Percentiles rank a stretch among this genome's conserved stretches.
Conservation (phyloP, 768 basidiomycete genomes). For the Brasilioporus rufonigricans region DNA sequence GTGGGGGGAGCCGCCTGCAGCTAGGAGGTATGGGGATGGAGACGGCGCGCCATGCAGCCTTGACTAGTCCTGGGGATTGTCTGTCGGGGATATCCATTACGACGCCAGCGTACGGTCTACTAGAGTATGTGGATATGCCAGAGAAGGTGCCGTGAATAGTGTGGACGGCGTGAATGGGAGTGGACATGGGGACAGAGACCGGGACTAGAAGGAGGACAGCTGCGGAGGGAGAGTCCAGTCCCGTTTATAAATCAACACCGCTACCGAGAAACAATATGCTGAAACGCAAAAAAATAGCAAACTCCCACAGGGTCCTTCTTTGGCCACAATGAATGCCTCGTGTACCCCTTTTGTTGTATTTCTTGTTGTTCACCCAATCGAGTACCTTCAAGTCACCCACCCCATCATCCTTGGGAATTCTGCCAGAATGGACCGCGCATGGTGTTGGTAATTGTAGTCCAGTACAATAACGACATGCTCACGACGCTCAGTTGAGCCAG, state of each 20-base stretch:
- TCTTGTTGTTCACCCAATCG: slow-evolving; percentile 10
- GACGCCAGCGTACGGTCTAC: slow-evolving; percentile 28
- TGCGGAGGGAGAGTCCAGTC: not conserved
- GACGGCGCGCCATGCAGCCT: slow-evolving; percentile 25
- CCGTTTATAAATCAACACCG: slow-evolving; percentile 20
- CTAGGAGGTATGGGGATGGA: slow-evolving; percentile 19
- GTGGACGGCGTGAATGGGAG: slow-evolving; percentile 28
- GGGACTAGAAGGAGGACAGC: slow-evolving; percentile 5
- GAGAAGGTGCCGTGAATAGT: slow-evolving; percentile 33
- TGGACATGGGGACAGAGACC: slow-evolving; percentile 25
- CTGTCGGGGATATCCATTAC: slow-evolving; percentile 21
- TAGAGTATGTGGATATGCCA: slow-evolving; percentile 25
- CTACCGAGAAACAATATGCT: slow-evolving; percentile 19
- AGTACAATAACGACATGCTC: slow-evolving; percentile 13
- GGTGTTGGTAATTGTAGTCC: slow-evolving; percentile 13
- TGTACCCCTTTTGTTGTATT: slow-evolving; percentile 13
- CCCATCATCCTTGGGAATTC: not conserved
- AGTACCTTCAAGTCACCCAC: not conserved
- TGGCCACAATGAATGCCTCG: slow-evolving; percentile 18
- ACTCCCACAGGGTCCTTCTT: slow-evolving; percentile 16
- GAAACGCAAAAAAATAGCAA: slow-evolving; percentile 4
- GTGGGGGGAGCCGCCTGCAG: slow-evolving; percentile 29
- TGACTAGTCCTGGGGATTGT: slow-evolving; percentile 26
- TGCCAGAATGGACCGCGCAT: not conserved
- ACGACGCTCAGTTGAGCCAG: slow-evolving; percentile 7